Evolutionary conservation across 139 green algal species (phyloP), one percentile per base, ranked within the genome.

Genomic region (Asterochloris sp.): DNA sequence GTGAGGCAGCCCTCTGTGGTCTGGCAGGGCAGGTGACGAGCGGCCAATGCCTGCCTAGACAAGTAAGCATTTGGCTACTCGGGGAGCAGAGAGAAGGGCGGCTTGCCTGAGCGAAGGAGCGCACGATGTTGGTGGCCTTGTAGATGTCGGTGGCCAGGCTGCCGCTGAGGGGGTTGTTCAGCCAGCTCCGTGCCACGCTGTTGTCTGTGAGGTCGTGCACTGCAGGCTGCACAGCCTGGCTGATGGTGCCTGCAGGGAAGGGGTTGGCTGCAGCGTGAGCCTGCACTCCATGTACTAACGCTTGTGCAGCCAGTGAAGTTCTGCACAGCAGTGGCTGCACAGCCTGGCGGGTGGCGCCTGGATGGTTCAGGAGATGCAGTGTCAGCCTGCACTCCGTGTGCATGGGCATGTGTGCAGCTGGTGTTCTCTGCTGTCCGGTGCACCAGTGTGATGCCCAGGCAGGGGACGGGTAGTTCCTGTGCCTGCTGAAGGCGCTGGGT

Each of bases 151-250:
- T 77, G 38, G 90, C 92, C 75, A 97, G 78, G 76, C 24, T 81
- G 62, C 17, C 28, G 24, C 79, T 86, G 60, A 90, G 84, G 15
- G 94, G 92, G 61, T 73, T 87, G 87, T 95, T 96, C 54, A 96
- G 78, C 91, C 91, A 95, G 63, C 89, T 87, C 28, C 92, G 88
- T 73, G 94, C 81, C n/a, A 87, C 88, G 54, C 88, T 83, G n/a
- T 85, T 83, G 79, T 94, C 92, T 16, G 91, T 88, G 16, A 91
- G 87, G 69, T 97, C 93, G 66, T 94, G 90, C 29, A 97, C 87
- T 0, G 91, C 91, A 19, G 88, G 85, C 81, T 92, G 89, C 64
- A 89, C 87, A 12, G 89, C 89, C 13, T 77, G 66, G 38, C 73
- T 73, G 69, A 87, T 84, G 12, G 83, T 88, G 79, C 82, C 84